These are phyloP conservation scores for Boletus vermiculosoides DNA, from an alignment of 768 basidiomycete species.

Conservation along the genomic window DNA sequence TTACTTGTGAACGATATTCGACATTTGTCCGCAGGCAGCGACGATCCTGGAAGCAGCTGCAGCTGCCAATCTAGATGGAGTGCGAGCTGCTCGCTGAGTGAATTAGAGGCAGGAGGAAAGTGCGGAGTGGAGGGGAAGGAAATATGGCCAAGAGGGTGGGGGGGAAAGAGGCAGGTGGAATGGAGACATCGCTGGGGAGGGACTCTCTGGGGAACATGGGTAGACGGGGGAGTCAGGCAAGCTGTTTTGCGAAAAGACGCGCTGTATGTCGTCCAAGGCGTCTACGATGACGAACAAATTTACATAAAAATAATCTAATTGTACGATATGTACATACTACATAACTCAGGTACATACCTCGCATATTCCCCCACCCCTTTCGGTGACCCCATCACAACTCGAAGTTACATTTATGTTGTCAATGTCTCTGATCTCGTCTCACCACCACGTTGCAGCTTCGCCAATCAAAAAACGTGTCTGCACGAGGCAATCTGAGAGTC, in stretches of 20 bases:
- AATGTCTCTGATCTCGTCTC: too few species aligned
- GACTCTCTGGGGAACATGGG: constrained; percentile 33
- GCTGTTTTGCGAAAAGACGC: constrained; percentile 42
- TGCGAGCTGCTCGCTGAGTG: constrained; percentile 53
- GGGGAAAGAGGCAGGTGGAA: constrained; percentile 25
- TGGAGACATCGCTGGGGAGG: constrained; percentile 28
- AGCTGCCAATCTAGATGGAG: constrained; percentile 57
- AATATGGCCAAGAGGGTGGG: constrained; percentile 34
- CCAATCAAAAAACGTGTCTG: background rate
- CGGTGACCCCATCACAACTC: too few species aligned
- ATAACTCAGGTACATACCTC: too few species aligned
- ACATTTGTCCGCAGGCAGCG: constrained; percentile 67
- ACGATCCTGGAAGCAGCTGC: constrained; percentile 63
- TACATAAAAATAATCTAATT: too few species aligned
- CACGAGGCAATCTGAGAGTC: background rate
- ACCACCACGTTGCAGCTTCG: background rate
- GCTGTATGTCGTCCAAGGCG: constrained; percentile 67
- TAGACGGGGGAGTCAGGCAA: constrained; percentile 15
- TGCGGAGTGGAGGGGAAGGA: constrained; percentile 38
- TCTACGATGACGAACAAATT: constrained; percentile 66
- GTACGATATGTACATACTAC: too few species aligned
- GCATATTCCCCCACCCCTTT: too few species aligned
- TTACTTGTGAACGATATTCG: constrained; percentile 61
- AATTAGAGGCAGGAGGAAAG: constrained; percentile 42
- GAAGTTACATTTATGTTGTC: too few species aligned